phyloP scores from a whole-genome alignment of 202 grass and related monocot species.

The Cymbopogon flexuosus region DNA sequence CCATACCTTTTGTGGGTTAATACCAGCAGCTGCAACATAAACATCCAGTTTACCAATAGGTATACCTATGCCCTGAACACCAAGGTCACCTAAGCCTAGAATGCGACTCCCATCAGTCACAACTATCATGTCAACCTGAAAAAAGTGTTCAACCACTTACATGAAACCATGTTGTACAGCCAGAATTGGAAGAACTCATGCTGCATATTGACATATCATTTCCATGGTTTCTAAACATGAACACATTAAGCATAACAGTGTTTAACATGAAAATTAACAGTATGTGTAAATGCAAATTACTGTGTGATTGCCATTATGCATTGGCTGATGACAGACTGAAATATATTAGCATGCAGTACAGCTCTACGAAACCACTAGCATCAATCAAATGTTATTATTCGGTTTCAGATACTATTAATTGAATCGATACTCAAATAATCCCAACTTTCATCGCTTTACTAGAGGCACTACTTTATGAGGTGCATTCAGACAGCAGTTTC shows the following conservation, averaged over 20 bases:
- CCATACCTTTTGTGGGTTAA: constrained; percentile 85
- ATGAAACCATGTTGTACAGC: constrained; percentile 18
- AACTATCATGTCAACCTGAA: constrained; percentile 98
- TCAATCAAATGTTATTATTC: background rate
- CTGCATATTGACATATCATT: background rate
- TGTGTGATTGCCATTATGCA: background rate
- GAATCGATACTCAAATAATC: background rate
- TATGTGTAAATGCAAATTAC: background rate
- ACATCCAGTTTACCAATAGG: constrained; percentile 99
- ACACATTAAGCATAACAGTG: background rate
- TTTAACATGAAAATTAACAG: constrained; percentile 3
- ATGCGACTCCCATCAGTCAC: constrained; percentile 92
- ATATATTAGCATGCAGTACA: background rate
- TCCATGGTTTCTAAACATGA: background rate
- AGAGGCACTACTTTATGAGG: background rate
- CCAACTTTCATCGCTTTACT: background rate
- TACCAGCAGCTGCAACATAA: constrained; percentile 93
- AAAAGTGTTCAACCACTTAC: constrained; percentile 15
- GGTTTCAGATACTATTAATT: background rate
- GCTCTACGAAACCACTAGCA: background rate
- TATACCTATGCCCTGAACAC: constrained; percentile 98
- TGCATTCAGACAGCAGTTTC: background rate
- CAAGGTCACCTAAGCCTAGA: constrained; percentile 96
- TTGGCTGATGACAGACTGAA: background rate
- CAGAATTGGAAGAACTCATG: background rate